These are phyloP conservation scores for Paraconiothyrium brasiliense DNA, from an alignment of 2,329 filamentous ascomycete species.

Conservation along the genomic window DNA sequence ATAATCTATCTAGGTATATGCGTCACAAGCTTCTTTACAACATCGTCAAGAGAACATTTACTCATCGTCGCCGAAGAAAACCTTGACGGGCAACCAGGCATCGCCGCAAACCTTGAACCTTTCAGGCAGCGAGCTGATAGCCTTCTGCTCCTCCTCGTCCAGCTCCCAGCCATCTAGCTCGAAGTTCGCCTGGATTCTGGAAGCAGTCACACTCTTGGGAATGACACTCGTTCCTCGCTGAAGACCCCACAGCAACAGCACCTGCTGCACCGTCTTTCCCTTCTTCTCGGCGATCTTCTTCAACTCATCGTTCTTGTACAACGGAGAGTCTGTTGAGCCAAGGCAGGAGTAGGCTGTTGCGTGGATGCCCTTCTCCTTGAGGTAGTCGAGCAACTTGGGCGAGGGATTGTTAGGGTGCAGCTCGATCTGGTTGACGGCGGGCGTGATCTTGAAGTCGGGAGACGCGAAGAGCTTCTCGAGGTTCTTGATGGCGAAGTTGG, in stretches of 20 bases:
- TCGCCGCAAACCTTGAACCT: constrained; percentile 80
- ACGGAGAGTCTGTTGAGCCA: constrained; percentile 74
- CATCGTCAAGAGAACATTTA: constrained; percentile 44
- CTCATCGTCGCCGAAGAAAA: constrained; percentile 86
- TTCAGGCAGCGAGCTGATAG: constrained; percentile 73
- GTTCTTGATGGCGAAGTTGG: constrained; percentile 85
- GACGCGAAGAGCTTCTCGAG: constrained; percentile 76
- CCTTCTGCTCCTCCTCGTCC: constrained; percentile 74
- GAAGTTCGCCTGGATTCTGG: constrained; percentile 79
- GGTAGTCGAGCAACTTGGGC: constrained; percentile 79
- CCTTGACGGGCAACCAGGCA: constrained; percentile 76
- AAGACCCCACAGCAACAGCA: constrained; percentile 81
- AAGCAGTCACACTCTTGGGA: constrained; percentile 80
- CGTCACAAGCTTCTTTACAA: background rate
- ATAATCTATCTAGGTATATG: constrained; percentile 2
- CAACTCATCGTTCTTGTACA: constrained; percentile 73
- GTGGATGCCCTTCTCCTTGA: constrained; percentile 77
- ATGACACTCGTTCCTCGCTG: constrained; percentile 85
- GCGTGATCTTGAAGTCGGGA: constrained; percentile 68
- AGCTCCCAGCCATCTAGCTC: constrained; percentile 77
- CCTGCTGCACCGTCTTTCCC: constrained; percentile 76
- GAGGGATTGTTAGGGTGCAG: constrained; percentile 83
- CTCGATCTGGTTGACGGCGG: constrained; percentile 83
- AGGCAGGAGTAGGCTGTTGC: constrained; percentile 78
- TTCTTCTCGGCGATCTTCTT: constrained; percentile 69